These are phyloP conservation scores for Rhizopus sp. DNA, from an alignment of 371 early-diverging fungal species.

Conservation along the genomic window DNA sequence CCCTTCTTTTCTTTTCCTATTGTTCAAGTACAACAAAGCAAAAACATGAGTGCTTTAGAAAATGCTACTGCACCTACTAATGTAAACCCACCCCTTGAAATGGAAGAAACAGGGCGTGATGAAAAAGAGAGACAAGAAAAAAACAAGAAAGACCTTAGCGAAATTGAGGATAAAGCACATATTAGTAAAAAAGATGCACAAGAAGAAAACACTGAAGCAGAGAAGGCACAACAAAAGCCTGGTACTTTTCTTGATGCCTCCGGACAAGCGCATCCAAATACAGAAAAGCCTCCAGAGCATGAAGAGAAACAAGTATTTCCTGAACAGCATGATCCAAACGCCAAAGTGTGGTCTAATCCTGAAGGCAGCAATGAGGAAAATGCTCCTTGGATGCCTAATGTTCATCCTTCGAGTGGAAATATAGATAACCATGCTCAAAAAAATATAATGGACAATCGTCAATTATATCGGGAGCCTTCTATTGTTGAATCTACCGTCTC, in stretches of 20 bases:
- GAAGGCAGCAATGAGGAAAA: conserved; percentile 5
- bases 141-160: conserved; percentile 15
- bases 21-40: neutral
- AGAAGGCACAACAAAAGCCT: conserved; percentile 14
- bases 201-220: conserved; percentile 6
- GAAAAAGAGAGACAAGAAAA: conserved; percentile 16
- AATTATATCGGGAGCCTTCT: conserved; percentile 65
- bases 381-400: conserved; percentile 1
- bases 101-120: conserved; percentile 4
- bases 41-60: neutral
- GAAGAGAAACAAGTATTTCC: conserved; percentile 10
- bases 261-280: conserved; percentile 10
- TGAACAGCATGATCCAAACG: conserved; percentile 7
- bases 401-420: neutral
- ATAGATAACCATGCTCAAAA: neutral
- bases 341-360: conserved; percentile 19
- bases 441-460: conserved; percentile 49
- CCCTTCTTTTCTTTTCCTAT: neutral
- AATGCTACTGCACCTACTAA: neutral
- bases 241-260: conserved; percentile 23
- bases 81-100: conserved; percentile 5
- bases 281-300: neutral
- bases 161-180: conserved; percentile 13
- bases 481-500: conserved; percentile 58
- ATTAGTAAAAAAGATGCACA: neutral